Evolutionary conservation across 2,329 filamentous ascomycete genomes (phyloP).

Genomic region (Xylaria sp.): DNA sequence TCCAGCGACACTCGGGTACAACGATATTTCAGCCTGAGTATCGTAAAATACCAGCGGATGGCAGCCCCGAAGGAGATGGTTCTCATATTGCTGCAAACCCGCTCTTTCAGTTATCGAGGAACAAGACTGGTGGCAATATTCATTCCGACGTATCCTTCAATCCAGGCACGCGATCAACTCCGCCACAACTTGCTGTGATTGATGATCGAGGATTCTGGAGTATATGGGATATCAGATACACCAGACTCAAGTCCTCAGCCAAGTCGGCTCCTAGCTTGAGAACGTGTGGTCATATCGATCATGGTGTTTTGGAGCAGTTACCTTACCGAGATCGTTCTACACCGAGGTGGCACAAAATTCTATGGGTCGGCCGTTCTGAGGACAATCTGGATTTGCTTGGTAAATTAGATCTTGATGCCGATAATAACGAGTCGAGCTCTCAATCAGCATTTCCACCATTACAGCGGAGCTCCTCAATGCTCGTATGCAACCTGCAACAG

Average conservation of each 20-base stretch:
- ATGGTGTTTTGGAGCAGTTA: conserved; percentile 52
- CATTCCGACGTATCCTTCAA: conserved; percentile 75
- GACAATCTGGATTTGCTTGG: conserved; percentile 47
- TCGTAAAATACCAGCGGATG: conserved; percentile 48
- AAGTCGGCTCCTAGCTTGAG: conserved; percentile 49
- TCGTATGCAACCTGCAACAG: conserved; percentile 47
- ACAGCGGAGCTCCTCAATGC: conserved; percentile 68
- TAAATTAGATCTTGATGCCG: conserved; percentile 52
- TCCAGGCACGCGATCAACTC: conserved; percentile 59
- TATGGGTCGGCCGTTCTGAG: conserved; percentile 53
- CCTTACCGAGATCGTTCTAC: conserved; percentile 47
- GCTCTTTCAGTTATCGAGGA: conserved; percentile 61
- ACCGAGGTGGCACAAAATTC: conserved; percentile 55
- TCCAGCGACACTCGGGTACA: conserved; percentile 64
- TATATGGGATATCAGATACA: conserved; percentile 68
- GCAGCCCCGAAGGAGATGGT: conserved; percentile 42
- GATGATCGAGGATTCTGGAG: conserved; percentile 74
- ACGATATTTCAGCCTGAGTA: conserved; percentile 64
- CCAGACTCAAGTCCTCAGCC: conserved; percentile 49
- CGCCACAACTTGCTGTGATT: conserved; percentile 71
- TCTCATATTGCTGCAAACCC: conserved; percentile 67
- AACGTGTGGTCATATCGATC: conserved; percentile 57
- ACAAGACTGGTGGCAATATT: conserved; percentile 62
- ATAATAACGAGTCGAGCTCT: conserved; percentile 37
- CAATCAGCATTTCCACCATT: conserved; percentile 50